Evolutionary conservation across 192 early-diverging fungal genomes (phyloP).

Genomic region (Coemansia sp.): DNA sequence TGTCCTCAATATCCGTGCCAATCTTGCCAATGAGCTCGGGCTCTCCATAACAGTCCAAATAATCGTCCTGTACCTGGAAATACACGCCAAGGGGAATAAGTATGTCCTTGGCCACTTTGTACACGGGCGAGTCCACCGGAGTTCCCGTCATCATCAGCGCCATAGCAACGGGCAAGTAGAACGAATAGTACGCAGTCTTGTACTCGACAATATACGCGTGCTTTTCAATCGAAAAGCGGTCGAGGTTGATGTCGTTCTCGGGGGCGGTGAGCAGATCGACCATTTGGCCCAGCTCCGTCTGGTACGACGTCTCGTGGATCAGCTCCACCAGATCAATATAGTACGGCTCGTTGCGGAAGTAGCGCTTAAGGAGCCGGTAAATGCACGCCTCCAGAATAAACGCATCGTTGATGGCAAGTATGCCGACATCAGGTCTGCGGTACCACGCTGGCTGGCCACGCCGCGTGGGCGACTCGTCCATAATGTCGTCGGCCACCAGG

Average conservation of each 20-base stretch:
- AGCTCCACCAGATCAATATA: slow-evolving; percentile 92
- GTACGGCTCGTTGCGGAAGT: slow-evolving; percentile 82
- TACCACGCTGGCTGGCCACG: slow-evolving; percentile 99
- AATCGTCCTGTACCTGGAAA: slow-evolving; percentile 99
- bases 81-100: slow-evolving; percentile 96
- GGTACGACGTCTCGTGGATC: slow-evolving; percentile 93
- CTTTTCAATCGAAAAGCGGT: slow-evolving; percentile 89
- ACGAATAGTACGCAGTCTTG: slow-evolving; percentile 99
- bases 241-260: slow-evolving; percentile 90
- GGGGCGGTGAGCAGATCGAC: slow-evolving; percentile 98
- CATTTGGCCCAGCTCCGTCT: slow-evolving; percentile 97
- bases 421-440: slow-evolving; percentile 75
- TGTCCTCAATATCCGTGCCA: slow-evolving; percentile 99
- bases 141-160: slow-evolving; percentile 90
- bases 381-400: slow-evolving; percentile 91
- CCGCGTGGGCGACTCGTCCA: slow-evolving; percentile 94
- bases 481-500: slow-evolving; percentile 98
- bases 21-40: slow-evolving; percentile 96
- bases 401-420: slow-evolving; percentile 94
- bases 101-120: slow-evolving; percentile 79
- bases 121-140: slow-evolving; percentile 68
- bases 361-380: slow-evolving; percentile 92
- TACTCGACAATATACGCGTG: slow-evolving; percentile 92
- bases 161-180: slow-evolving; percentile 96
- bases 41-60: slow-evolving; percentile 92